These are phyloP conservation scores for Aspergillus sp. DNA, from an alignment of 2,329 filamentous ascomycete species.

Conservation along the genomic window DNA sequence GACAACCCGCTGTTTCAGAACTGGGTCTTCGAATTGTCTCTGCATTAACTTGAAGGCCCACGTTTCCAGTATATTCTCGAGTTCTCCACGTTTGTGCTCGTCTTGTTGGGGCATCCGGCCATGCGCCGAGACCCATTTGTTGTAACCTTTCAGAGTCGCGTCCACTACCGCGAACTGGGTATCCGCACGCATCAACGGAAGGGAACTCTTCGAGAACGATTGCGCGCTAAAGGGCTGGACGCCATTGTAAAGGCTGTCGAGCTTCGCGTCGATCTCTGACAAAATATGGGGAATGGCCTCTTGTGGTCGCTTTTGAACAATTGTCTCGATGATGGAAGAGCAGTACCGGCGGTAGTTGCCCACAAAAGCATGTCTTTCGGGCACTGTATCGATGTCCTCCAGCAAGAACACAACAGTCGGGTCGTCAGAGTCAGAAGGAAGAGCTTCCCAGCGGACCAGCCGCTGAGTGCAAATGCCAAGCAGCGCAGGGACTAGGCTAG, in stretches of 20 bases:
- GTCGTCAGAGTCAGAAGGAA: slow-evolving; percentile 79
- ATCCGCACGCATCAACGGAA: slow-evolving; percentile 67
- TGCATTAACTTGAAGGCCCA: slow-evolving; percentile 44
- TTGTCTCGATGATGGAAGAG: slow-evolving; percentile 79
- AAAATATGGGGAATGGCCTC: slow-evolving; percentile 88
- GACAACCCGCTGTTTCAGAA: slow-evolving; percentile 77
- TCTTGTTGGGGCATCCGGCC: slow-evolving; percentile 53
- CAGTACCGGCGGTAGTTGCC: slow-evolving; percentile 95
- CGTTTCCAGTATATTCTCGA: slow-evolving; percentile 40
- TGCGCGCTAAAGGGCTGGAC: slow-evolving; percentile 61
- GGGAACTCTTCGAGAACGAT: slow-evolving; percentile 41
- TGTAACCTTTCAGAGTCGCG: slow-evolving; percentile 82
- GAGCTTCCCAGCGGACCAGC: slow-evolving; percentile 80
- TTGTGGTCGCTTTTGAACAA: slow-evolving; percentile 76
- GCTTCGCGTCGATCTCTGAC: slow-evolving; percentile 69
- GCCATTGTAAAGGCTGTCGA: slow-evolving; percentile 73
- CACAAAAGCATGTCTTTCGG: slow-evolving; percentile 90
- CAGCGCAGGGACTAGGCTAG: slow-evolving; percentile 68
- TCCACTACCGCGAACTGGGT: slow-evolving; percentile 88
- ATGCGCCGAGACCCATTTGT: slow-evolving; percentile 67
- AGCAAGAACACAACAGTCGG: slow-evolving; percentile 77
- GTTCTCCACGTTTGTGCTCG: slow-evolving; percentile 36
- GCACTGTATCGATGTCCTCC: slow-evolving; percentile 92
- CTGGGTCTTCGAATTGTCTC: slow-evolving; percentile 62
- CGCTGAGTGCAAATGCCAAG: slow-evolving; percentile 80